Evolutionary conservation across 441 rosid genomes (phyloP), one percentile per base, ranked within the genome.

Genomic region (Omphalea diandra): DNA sequence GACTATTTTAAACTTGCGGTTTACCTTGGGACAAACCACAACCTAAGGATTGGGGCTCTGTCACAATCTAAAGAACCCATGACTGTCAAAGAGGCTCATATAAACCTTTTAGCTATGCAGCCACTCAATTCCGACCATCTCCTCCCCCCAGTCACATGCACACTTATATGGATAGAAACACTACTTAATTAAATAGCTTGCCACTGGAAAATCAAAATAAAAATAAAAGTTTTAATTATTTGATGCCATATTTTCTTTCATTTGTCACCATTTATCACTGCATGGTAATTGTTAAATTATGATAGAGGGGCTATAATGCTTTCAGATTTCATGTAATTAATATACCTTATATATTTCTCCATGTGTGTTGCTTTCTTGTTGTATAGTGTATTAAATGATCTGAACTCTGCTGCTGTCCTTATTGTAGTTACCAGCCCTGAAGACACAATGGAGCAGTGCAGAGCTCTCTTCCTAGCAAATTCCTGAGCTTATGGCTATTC

Each of bases 381-480:
- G 63, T 69, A 7, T 46, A 11, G 32, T 59, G 22, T 32, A 55
- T 43, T 20, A 58, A 27, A 9, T 56, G 20, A 65, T 43, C 22
- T 7, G 12, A 18, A 57, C 17, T 31, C 15, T n/a, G 1, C 31
- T 49, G 26, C 33, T 52, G 67, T 59, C 67, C 35, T 17, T 76
- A 67, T 61, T 85, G 84, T 90, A 90, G 99, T 95, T 60, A 88
- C 90, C 41, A 88, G 93, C 69, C 95, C 99, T 26, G 90, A 89
- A 1, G 96, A 92, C 66, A 92, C 99, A 62, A 73, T 83, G 88
- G 83, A 83, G 70, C 77, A 89, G 73, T 89, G 98, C 79, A 84
- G 73, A 74, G 87, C 92, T 75, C 81, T 92, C 71, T 89, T 92
- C 81, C 76, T 88, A 40, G 78, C 80, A 7, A 58, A 77, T 65